Conservation (phyloP, 2,329 filamentous ascomycete species). For the Penicillium concentricum region DNA sequence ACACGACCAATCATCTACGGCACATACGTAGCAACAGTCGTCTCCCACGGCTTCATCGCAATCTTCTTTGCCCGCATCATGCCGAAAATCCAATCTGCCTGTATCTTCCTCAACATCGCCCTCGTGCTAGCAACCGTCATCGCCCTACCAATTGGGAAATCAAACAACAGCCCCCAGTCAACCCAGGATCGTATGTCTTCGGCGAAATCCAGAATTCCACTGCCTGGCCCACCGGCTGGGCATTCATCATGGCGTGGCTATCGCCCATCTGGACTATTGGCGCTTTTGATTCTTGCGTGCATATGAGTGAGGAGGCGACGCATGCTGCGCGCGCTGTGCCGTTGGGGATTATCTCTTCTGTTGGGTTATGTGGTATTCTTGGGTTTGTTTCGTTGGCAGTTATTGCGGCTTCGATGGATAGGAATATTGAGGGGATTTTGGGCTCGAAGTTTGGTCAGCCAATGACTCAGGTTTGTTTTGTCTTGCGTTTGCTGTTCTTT, state of each 20-base stretch:
- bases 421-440: slow-evolving; percentile 52
- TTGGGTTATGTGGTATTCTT: slow-evolving; percentile 43
- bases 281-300: slow-evolving; percentile 58
- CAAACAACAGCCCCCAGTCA: slow-evolving; percentile 16
- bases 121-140: slow-evolving; percentile 55
- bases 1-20: slow-evolving; percentile 55
- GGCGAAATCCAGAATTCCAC: slow-evolving; percentile 57
- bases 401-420: slow-evolving; percentile 57
- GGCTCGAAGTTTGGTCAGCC: slow-evolving; percentile 57
- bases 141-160: slow-evolving; percentile 51
- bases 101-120: slow-evolving; percentile 55
- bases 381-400: slow-evolving; percentile 60
- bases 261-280: slow-evolving; percentile 61
- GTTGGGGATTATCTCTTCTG: slow-evolving; percentile 25
- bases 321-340: slow-evolving; percentile 60
- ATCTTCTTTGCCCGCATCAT: slow-evolving; percentile 54
- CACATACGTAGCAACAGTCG: slow-evolving; percentile 55
- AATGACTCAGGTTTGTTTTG: slow-evolving; percentile 47
- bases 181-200: slow-evolving; percentile 47
- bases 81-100: slow-evolving; percentile 56
- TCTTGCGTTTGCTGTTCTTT: not conserved
- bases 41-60: slow-evolving; percentile 55
- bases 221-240: slow-evolving; percentile 57
- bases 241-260: slow-evolving; percentile 62
- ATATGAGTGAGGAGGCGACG: slow-evolving; percentile 61